A percentile compares a stretch with the other conserved stretches of the same genome.
Evolutionary conservation across 2,329 filamentous ascomycete species (phyloP).

Genomic region (Diaporthe ilicicola): DNA sequence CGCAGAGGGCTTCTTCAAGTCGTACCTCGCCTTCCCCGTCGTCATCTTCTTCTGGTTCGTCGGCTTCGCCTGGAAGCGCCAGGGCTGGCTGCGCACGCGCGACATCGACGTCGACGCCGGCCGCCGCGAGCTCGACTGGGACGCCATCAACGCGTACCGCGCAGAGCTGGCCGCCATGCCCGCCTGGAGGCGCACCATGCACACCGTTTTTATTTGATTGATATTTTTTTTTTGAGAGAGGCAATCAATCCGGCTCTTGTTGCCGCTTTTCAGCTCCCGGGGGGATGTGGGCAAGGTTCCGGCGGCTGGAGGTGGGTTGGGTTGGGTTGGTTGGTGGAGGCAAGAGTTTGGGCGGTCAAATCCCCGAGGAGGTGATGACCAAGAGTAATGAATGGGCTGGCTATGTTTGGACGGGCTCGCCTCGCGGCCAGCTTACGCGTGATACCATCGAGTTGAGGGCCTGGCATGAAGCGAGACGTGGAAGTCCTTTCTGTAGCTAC

Average conservation of each 20-base stretch:
- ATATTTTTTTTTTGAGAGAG: not conserved
- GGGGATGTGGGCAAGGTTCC: no score
- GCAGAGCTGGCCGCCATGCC: constrained; percentile 54
- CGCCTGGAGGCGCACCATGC: constrained; percentile 50
- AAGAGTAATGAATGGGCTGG: not conserved
- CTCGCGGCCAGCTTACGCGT: not conserved
- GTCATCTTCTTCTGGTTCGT: constrained; percentile 61
- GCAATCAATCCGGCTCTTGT: not conserved
- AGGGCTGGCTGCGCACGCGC: constrained; percentile 62
- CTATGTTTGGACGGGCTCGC: no score
- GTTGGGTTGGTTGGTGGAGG: no score
- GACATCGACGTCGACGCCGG: constrained; percentile 75
- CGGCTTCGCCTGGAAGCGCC: constrained; percentile 71
- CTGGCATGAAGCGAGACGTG: no score
- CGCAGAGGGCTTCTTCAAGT: constrained; percentile 60
- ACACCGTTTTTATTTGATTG: constrained; percentile 41
- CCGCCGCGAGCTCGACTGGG: constrained; percentile 70
- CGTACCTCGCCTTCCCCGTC: constrained; percentile 62
- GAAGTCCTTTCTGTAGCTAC: no score
- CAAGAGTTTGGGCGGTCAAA: not conserved
- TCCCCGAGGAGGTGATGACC: not conserved
- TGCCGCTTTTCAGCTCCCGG: not conserved
- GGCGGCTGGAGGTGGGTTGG: no score
- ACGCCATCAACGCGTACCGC: constrained; percentile 59
- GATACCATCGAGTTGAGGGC: no score